Conservation (phyloP, 768 basidiomycete genomes). For the Suillus occidentalis region DNA sequence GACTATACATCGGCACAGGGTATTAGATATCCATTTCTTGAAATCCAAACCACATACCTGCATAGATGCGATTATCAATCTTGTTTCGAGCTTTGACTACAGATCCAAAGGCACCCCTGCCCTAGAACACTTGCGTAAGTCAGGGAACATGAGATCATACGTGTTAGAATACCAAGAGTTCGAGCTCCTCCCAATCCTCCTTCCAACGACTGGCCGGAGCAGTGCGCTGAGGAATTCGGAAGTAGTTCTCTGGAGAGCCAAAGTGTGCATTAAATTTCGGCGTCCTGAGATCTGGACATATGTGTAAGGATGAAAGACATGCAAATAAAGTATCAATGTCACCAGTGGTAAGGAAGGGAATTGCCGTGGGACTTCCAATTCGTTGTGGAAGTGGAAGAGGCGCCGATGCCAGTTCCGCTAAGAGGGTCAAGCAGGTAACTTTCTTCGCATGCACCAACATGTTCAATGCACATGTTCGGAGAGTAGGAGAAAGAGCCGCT, state of each 20-base stretch:
- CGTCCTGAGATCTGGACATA: constrained; percentile 26
- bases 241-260: constrained; percentile 70
- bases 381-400: constrained; percentile 28
- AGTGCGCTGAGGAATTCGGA: constrained; percentile 37
- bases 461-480: constrained; percentile 51
- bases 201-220: constrained; percentile 80
- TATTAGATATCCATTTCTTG: neutral
- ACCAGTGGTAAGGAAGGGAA: neutral
- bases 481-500: constrained; percentile 54
- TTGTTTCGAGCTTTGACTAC: constrained; percentile 92
- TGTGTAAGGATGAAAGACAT: neutral
- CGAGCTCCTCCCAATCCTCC: constrained; percentile 92
- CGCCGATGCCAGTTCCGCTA: constrained; percentile 55
- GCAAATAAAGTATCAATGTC: neutral
- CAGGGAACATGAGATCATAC: neutral
- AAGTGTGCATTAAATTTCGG: constrained; percentile 43
- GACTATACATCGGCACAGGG: constrained; percentile 41
- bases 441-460: constrained; percentile 65
- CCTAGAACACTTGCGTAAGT: constrained; percentile 41
- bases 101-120: constrained; percentile 89
- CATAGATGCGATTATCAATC: constrained; percentile 83
- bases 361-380: neutral
- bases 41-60: constrained; percentile 44
- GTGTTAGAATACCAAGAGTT: constrained; percentile 59
- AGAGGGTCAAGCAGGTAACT: constrained; percentile 54